Base-by-base conservation (phyloP, 345 rosid species). In the Citrus reticulata region DNA sequence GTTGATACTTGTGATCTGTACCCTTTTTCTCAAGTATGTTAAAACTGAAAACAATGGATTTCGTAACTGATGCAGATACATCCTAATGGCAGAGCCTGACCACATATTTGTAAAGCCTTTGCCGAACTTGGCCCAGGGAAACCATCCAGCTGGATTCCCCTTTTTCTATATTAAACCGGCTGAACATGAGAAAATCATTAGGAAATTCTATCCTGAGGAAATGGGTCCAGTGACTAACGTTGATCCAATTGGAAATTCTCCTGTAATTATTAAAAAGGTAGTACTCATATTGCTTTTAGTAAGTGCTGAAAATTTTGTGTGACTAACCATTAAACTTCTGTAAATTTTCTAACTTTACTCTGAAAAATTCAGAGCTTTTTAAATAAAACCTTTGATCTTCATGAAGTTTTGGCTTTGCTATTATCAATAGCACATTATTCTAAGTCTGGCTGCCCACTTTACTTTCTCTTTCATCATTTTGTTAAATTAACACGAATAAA, bases 81-180 rank as follows among this genome's bases (percentile, higher is more conserved):
- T 92, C 82, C 87, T 91, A 66, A 92, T 92, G 97, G 95, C 97
- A 9, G 97, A 92, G 83, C 97, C 97, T 10, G 97, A 92, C 83
- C 97, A 91, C 77, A 46, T 92, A 80, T 90, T 92, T 81, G 87
- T 85, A 62, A 87, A 84, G 67, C 93, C 97, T 74, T 85, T 92
- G 86, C 95, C 93, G 39, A 92, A 92, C 85, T 84, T 92, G 91
- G 91, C 90, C 35, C 83, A 51, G 20, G 89, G 89, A 76, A 77
- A 66, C 74, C 72, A 82, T 63, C 97, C 97, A 34, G 97, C 90
- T 1, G 97, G 88, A 37, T 92, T 40, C 80, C 92, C 95, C 14
- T 92, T 92, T 87, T 91, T 91, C 83, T 92, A 92, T 81, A 92
- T 91, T 72, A 91, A 91, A 78, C 97, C 97, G 6, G 67, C 87